Base-by-base conservation (phyloP, 768 basidiomycete genomes). In the Boletus speciosus region DNA sequence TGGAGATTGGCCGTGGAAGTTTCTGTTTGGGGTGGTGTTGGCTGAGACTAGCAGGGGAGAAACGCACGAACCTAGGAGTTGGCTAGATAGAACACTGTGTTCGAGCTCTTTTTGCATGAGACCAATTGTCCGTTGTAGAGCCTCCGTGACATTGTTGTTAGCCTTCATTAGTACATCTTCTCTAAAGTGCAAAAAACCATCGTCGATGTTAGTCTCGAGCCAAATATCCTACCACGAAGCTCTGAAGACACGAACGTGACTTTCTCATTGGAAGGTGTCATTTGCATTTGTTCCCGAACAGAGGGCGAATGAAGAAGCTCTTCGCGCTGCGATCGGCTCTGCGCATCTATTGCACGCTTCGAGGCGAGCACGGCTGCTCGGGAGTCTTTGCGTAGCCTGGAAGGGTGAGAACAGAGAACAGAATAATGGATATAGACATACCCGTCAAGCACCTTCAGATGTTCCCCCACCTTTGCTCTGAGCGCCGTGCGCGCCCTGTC, bases 51-150 rank as follows among this genome's bases (percentile, higher is more conserved):
- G n/a, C 11, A 8, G 1, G 15, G 25, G 11, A 27, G 21, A 29
- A 36, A 47, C 0, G 10, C 16, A 66, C 76, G 40, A 62, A 89
- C 92, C 90, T 36, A 98, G 81, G 67, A 95, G 82, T 66, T 99
- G 94, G 6, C 78, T 79, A 4, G 90, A 84, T 46, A 96, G 78
- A 6, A 95, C 90, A 0, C 91, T 94, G 23, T 85, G 82, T 64
- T 98, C 91, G 3, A 99, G 83, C 64, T 98, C 97, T 38, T 81
- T 83, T 71, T 96, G 92, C 91, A 99, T 92, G 5, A 93, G 73
- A 12, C 74, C 78, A 36, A 93, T 80, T 4, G 95, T 98, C 35
- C 94, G 81, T 44, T 90, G 84, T 9, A 98, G 76, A 4, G 91
- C 84, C 21, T 90, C 87, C 1, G 95, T 98, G 10, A 99, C 91